Evolutionary conservation across 805 yeast species (phyloP), one percentile per base, ranked within the genome.

Genomic region (Torulaspora franciscae): DNA sequence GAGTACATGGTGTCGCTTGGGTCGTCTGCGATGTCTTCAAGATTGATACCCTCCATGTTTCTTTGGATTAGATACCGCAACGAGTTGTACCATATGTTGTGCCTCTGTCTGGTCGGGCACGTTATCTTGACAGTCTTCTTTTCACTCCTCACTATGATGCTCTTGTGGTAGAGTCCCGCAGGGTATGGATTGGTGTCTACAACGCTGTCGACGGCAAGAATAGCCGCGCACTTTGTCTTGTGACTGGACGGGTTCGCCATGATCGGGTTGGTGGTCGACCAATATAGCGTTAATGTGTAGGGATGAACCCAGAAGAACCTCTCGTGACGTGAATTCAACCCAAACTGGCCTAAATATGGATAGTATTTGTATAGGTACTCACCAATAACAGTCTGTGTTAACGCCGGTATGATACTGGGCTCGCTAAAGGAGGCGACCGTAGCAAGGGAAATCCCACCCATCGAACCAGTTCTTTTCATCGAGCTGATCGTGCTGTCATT

Each of bases 281-380:
- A 91, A 65, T 87, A 89, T 37, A 91, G 71, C 0, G 96, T 87
- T 70, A 88, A 68, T 7, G 93, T 83, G 65, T 90, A 90, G 3
- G 99, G 98, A 66, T 91, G 95, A 36, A 93, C 79, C 98, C 98
- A 93, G 74, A 91, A 91, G 68, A 79, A 91, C 52, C 97, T 76
- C 59, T 85, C 93, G 60, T 91, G 99, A 48, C 96, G 77, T 33
- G 77, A 76, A 40, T 88, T 93, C 6, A 73, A 65, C 30, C 87
- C 82, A 40, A 86, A 71, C 49, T 80, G 83, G 1, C 90, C 90
- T 42, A 84, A 66, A 49, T 80, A 79, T 47, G 93, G 80, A 62
- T 83, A 86, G 62, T 90, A 90, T 65, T 91, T 91, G 76, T 75
- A 82, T 46, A 90, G 70, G 52, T 80, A 86, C 61, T 91, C 98